Percentiles rank a stretch among this genome's conserved stretches.
These are phyloP conservation scores for Apiotrichum siamense DNA, from an alignment of 1,284 basidiomycete species.

Conservation along the genomic window DNA sequence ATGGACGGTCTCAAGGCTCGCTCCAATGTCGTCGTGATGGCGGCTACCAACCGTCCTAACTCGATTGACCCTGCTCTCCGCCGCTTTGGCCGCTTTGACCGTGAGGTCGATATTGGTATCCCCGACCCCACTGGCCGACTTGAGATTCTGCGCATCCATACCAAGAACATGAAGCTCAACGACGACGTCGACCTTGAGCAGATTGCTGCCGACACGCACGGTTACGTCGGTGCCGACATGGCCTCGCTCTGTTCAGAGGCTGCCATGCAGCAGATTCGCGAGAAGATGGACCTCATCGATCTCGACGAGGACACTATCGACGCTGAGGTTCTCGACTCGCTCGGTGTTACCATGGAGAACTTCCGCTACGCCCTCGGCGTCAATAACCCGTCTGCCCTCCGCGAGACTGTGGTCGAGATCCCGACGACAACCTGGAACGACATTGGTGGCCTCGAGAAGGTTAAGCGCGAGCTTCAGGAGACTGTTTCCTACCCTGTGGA, in stretches of 20 bases:
- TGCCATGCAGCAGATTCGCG: constrained; percentile 97
- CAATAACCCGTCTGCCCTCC: constrained; percentile 92
- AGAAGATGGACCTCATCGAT: constrained; percentile 96
- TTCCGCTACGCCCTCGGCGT: constrained; percentile 93
- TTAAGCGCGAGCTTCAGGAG: constrained; percentile 98
- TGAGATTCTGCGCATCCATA: constrained; percentile 97
- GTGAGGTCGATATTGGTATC: constrained; percentile 98
- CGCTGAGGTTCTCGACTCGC: constrained; percentile 90
- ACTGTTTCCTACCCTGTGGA: constrained; percentile 99
- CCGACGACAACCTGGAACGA: constrained; percentile 98
- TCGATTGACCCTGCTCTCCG: constrained; percentile 97
- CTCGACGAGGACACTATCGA: constrained; percentile 92
- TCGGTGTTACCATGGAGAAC: constrained; percentile 97
- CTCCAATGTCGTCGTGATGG: constrained; percentile 99
- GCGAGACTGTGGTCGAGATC: constrained; percentile 94
- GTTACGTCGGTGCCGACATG: constrained; percentile 97
- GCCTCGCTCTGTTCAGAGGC: constrained; percentile 95
- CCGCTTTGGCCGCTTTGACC: constrained; percentile 97
- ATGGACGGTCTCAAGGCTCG: constrained; percentile 99
- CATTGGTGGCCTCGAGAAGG: constrained; percentile 97
- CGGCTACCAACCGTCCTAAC: constrained; percentile 93
- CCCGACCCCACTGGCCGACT: constrained; percentile 97
- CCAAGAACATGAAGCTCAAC: constrained; percentile 99
- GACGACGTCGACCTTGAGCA: constrained; percentile 98
- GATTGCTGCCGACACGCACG: constrained; percentile 97